These are phyloP conservation scores for Neolecta irregularis DNA, from an alignment of 1,139 yeast species.

Conservation along the genomic window DNA sequence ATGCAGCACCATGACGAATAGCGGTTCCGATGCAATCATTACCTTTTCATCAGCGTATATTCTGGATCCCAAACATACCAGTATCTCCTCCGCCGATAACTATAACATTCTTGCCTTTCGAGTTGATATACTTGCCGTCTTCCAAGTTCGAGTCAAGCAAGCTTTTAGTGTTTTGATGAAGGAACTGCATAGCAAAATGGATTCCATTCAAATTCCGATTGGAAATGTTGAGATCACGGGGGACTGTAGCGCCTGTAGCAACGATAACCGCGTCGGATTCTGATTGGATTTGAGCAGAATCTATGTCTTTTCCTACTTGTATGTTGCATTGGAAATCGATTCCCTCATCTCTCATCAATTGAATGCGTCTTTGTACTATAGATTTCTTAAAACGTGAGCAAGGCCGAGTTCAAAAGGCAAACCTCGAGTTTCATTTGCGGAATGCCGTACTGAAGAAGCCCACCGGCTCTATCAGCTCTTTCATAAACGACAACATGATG, in stretches of 20 bases:
- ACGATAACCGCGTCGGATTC: slow-evolving; percentile 69
- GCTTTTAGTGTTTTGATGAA: slow-evolving; percentile 80
- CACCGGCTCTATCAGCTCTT: slow-evolving; percentile 92
- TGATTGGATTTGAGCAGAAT: slow-evolving; percentile 45
- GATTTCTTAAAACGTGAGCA: too few relatives aligned
- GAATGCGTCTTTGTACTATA: slow-evolving; percentile 84
- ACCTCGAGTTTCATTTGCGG: slow-evolving; percentile 99
- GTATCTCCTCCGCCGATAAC: slow-evolving; percentile 99
- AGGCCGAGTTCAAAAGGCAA: too few relatives aligned
- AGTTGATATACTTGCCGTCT: slow-evolving; percentile 41
- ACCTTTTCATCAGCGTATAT: too few relatives aligned
- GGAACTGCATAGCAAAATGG: slow-evolving; percentile 86
- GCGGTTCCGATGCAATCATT: slow-evolving; percentile 97
- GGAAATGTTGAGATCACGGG: slow-evolving; percentile 86
- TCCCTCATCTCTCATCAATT: slow-evolving; percentile 82
- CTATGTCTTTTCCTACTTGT: slow-evolving; percentile 63
- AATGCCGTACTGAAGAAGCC: slow-evolving; percentile 94
- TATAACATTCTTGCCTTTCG: slow-evolving; percentile 71
- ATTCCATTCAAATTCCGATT: slow-evolving; percentile 85
- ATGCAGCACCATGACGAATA: slow-evolving; percentile 91
- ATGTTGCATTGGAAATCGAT: slow-evolving; percentile 60
- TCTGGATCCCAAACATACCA: too few relatives aligned
- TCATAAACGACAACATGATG: slow-evolving; percentile 83
- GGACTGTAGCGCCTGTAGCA: slow-evolving; percentile 94
- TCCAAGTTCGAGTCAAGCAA: slow-evolving; percentile 69